Percentiles rank a stretch among this genome's conserved stretches.
These are phyloP conservation scores for Solanum arcanum DNA, from an alignment of 257 asterid genomes.

Conservation along the genomic window DNA sequence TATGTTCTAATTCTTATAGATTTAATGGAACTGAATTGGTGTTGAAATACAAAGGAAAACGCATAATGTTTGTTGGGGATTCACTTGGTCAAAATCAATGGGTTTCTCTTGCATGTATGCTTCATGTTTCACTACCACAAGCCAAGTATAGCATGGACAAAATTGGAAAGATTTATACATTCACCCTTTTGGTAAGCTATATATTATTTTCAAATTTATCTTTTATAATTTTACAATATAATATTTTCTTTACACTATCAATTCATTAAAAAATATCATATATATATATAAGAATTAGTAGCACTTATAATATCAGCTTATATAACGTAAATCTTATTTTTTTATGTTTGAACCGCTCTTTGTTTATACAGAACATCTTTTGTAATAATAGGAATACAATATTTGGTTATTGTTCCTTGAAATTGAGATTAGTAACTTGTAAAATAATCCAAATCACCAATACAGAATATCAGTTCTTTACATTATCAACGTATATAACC, in stretches of 20 bases:
- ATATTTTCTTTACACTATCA: background rate
- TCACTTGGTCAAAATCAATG: conserved; percentile 40
- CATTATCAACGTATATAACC: background rate
- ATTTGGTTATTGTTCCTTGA: background rate
- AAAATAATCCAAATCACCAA: background rate
- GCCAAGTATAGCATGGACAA: conserved; percentile 1
- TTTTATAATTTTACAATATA: background rate
- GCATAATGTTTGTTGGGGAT: conserved; percentile 40
- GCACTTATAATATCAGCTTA: background rate
- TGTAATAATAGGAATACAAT: background rate
- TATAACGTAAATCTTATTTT: background rate
- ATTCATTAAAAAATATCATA: background rate
- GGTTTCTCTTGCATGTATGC: conserved; percentile 32
- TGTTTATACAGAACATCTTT: background rate
- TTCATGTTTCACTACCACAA: conserved; percentile 18
- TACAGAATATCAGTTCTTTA: background rate
- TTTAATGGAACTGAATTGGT: conserved; percentile 14
- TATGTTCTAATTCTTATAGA: background rate
- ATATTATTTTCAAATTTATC: background rate
- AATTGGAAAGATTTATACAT: conserved; percentile 12
- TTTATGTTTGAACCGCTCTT: background rate
- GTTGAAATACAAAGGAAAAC: conserved; percentile 17
- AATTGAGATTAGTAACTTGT: background rate
- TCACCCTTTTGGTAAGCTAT: conserved; percentile 14
- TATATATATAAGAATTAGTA: background rate